Percentiles rank a stretch among this genome's conserved stretches.
Evolutionary conservation across 345 rosid genomes (phyloP).

Genomic region (Dovyalis caffra): DNA sequence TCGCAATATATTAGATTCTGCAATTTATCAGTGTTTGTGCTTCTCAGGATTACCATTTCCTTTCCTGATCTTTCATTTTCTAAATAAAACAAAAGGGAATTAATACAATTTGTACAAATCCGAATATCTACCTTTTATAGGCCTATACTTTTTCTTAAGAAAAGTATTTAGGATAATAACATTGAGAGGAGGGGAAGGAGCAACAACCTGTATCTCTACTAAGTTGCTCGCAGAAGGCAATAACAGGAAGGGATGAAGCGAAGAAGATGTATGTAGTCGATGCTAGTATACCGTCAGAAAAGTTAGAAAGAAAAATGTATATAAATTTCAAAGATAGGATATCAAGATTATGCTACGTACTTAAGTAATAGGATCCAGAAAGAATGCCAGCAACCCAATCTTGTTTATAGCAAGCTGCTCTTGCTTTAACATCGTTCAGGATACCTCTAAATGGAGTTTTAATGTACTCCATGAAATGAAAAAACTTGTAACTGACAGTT

Average conservation of each 20-base stretch:
- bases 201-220: constrained; percentile 67
- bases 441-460: constrained; percentile 55
- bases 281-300: constrained; percentile 55
- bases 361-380: constrained; percentile 34
- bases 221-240: constrained; percentile 83
- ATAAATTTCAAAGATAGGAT: not conserved
- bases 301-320: not conserved
- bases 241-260: constrained; percentile 83
- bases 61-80: not conserved
- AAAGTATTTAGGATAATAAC: too few species aligned
- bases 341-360: not conserved
- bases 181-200: not conserved
- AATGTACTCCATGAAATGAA: constrained; percentile 36
- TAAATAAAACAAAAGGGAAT: not conserved
- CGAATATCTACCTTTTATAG: not conserved
- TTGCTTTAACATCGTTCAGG: constrained; percentile 47
- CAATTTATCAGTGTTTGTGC: not conserved
- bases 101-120: too few species aligned
- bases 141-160: not conserved
- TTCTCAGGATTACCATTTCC: not conserved
- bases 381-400: constrained; percentile 60
- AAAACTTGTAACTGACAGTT: too few species aligned
- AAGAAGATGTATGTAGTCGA: constrained; percentile 83
- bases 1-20: not conserved
- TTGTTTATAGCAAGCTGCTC: constrained; percentile 61